phyloP scores from a whole-genome alignment of 106 monocot species.

The Apostasia shenzhenica region DNA sequence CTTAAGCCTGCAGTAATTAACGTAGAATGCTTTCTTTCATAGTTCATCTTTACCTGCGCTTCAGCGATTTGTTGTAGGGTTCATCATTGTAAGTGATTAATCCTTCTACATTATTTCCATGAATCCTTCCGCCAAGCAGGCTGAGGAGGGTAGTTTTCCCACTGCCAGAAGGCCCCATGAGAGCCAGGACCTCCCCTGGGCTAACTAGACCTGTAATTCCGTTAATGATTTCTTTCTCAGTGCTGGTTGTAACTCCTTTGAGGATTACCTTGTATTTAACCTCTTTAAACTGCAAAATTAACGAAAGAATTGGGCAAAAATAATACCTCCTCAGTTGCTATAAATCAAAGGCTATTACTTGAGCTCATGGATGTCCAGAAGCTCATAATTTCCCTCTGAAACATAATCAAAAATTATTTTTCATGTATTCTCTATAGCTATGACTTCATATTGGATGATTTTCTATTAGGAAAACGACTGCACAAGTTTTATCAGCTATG shows the following conservation, averaged over 20 bases:
- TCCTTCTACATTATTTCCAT: conserved; percentile 32
- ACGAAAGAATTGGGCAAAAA: conserved; percentile 4
- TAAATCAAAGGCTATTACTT: conserved; percentile 10
- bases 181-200: conserved; percentile 48
- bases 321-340: conserved; percentile 17
- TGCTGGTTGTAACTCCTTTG: conserved; percentile 41
- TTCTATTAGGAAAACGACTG: no score
- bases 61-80: conserved; percentile 63
- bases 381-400: neutral
- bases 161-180: conserved; percentile 64
- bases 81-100: conserved; percentile 72
- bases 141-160: conserved; percentile 58
- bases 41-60: conserved; percentile 47
- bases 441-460: neutral
- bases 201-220: conserved; percentile 29
- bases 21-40: no score
- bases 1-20: no score
- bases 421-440: neutral
- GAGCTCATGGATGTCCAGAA: conserved; percentile 9
- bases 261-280: conserved; percentile 63
- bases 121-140: conserved; percentile 26
- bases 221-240: conserved; percentile 18
- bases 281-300: conserved; percentile 71
- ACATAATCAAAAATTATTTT: neutral
- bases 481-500: no score